phyloP scores from a whole-genome alignment of 805 yeast species.

The Candida suzukii region DNA sequence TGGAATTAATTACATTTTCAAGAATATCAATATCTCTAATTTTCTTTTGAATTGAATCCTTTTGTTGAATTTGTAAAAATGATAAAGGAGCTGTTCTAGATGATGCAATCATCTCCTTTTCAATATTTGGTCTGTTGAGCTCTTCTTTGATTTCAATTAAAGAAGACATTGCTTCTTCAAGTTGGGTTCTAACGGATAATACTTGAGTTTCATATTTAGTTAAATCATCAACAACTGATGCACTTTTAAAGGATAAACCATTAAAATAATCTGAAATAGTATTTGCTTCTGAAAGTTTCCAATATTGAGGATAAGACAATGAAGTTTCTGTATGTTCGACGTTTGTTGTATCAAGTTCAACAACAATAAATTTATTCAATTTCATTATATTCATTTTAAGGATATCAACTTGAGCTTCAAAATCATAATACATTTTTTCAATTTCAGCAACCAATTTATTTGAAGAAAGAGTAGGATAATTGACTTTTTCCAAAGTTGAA shows the following conservation, averaged over 20 bases:
- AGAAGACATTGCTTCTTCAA: not conserved
- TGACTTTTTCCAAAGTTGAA: conserved; percentile 11
- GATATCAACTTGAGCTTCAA: conserved; percentile 22
- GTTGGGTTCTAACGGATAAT: not conserved
- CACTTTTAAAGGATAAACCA: not conserved
- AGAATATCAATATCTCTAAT: conserved; percentile 4
- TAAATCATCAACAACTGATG: too few relatives aligned
- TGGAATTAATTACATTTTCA: conserved; percentile 15
- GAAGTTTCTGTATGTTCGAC: conserved; percentile 16
- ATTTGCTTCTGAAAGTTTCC: conserved; percentile 24
- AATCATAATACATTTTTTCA: conserved; percentile 21
- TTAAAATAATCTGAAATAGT: conserved; percentile 6
- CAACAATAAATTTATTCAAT: conserved; percentile 15
- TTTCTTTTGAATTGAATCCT: conserved; percentile 11
- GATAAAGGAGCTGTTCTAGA: conserved; percentile 8
- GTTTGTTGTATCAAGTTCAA: conserved; percentile 12
- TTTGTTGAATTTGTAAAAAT: conserved; percentile 12
- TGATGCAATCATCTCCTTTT: not conserved
- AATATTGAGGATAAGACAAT: conserved; percentile 15
- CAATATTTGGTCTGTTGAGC: not conserved
- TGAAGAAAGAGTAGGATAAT: conserved; percentile 8
- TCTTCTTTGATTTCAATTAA: not conserved
- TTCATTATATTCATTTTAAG: conserved; percentile 14
- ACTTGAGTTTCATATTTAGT: not conserved
- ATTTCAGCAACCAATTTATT: conserved; percentile 16